Percentiles rank a stretch among this genome's conserved stretches.
These are phyloP conservation scores for Mastigamoeba balamuthi DNA, from an alignment of 78 protist genomes.

Conservation along the genomic window DNA sequence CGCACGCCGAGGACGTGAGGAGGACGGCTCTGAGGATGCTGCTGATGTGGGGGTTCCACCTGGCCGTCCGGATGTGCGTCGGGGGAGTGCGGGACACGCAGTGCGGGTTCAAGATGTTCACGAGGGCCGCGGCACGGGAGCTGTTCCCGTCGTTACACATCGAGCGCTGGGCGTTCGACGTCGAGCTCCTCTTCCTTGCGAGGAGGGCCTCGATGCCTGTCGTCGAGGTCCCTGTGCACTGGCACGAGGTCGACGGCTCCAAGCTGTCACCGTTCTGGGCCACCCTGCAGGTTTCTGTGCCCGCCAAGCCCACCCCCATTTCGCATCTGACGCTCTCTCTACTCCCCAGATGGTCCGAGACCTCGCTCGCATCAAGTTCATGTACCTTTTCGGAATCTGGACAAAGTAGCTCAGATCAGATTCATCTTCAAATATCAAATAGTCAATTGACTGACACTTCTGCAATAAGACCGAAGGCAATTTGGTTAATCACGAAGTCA, in stretches of 20 bases:
- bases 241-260: slow-evolving; percentile 29
- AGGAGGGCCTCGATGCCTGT: not conserved
- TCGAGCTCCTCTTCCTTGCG: slow-evolving; percentile 19
- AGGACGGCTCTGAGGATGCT: not conserved
- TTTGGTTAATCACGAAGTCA: too few relatives aligned
- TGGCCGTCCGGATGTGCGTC: not conserved
- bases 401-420: not conserved
- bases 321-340: too few relatives aligned
- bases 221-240: slow-evolving; percentile 6
- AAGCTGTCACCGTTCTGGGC: slow-evolving; percentile 12
- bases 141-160: slow-evolving; percentile 1
- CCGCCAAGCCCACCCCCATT: not conserved
- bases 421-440: too few relatives aligned
- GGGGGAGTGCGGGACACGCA: slow-evolving; percentile 24
- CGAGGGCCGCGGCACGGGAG: slow-evolving; percentile 9
- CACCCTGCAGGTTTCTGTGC: not conserved
- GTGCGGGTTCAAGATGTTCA: slow-evolving; percentile 48
- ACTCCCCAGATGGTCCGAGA: slow-evolving; percentile 10
- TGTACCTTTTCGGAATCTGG: slow-evolving; percentile 9
- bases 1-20: not conserved
- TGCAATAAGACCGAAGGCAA: too few relatives aligned
- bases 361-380: slow-evolving; percentile 1
- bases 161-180: slow-evolving; percentile 12
- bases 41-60: slow-evolving; percentile 3
- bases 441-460: too few relatives aligned